These are phyloP conservation scores for Piper betle DNA, from an alignment of 164 flowering plant species.

Conservation along the genomic window DNA sequence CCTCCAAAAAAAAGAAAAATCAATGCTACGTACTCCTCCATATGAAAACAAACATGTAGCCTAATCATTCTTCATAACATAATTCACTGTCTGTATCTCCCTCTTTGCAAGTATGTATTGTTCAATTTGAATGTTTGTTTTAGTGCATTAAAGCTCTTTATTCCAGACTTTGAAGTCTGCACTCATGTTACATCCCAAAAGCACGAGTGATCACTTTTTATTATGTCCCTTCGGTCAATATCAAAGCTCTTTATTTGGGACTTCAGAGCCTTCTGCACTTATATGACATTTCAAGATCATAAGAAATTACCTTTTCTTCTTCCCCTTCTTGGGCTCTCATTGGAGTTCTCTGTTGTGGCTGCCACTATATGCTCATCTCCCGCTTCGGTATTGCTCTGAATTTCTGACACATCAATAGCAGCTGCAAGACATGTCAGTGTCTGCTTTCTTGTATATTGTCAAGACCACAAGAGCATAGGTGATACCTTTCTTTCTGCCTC, in stretches of 20 bases:
- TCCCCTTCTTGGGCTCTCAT: not conserved
- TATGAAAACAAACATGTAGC: too few species aligned
- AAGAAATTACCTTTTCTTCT: not conserved
- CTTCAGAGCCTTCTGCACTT: not conserved
- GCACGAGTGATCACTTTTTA: too few species aligned
- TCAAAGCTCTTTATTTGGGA: not conserved
- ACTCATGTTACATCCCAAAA: too few species aligned
- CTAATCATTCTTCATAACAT: too few species aligned
- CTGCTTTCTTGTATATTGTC: not conserved
- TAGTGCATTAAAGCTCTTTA: too few species aligned
- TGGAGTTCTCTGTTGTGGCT: not conserved
- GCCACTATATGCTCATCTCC: not conserved
- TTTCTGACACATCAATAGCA: not conserved
- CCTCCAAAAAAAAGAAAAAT: not conserved
- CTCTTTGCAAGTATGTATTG: too few species aligned
- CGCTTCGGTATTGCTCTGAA: not conserved
- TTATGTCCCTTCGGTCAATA: not conserved
- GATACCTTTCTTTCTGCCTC: constrained; percentile 40
- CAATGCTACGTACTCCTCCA: not conserved
- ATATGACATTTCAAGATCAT: not conserved
- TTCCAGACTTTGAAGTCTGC: too few species aligned
- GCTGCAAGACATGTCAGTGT: not conserved
- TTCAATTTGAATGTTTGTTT: too few species aligned
- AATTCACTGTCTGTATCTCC: too few species aligned
- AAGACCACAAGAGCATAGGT: too few species aligned